Evolutionary conservation across 2,329 filamentous ascomycete species (phyloP), one percentile per base, ranked within the genome.

Genomic region (Fusarium longipes): DNA sequence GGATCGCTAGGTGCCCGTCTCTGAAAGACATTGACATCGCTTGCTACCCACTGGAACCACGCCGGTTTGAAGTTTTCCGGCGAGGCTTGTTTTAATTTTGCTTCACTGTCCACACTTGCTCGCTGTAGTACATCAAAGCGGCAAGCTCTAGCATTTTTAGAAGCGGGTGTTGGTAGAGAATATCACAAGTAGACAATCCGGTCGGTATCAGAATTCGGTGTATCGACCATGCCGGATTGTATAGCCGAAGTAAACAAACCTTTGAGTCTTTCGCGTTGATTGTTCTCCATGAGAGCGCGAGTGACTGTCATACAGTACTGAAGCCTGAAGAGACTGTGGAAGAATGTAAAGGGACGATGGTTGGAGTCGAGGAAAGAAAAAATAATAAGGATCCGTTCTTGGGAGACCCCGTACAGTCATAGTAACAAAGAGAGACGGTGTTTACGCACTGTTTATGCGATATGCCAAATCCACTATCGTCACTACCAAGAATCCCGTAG

Each of bases 31-130:
- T 33, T 50, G 66, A 64, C 70, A 57, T 74, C 74, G 71, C 68
- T 65, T 67, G 78, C 75, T 69, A 72, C 64, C 71, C 72, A 30
- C 49, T 70, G 77, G 75, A 76, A 75, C 60, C 70, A 69, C 60
- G 48, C 57, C 58, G 44, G 53, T 48, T 70, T 63, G 60, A 69
- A 70, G 66, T 67, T 53, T 63, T 52, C 60, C 66, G 70, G 70
- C 59, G 52, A 57, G 68, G 63, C 68, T 62, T 72, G 70, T 80
- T 80, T 85, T 79, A 60, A 79, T 89, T 71, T 89, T 82, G 87
- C 87, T 89, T 89, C 87, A 87, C 79, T 87, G 87, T 89, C 87
- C 87, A 89, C 87, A 89, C 87, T 86, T 86, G 84, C 82, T 77
- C 86, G 85, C 81, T 83, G 81, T 87, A 78, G 80, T 73, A 76